Evolutionary conservation across 2,329 filamentous ascomycete species (phyloP).

Genomic region (Diaporthe amygdali): DNA sequence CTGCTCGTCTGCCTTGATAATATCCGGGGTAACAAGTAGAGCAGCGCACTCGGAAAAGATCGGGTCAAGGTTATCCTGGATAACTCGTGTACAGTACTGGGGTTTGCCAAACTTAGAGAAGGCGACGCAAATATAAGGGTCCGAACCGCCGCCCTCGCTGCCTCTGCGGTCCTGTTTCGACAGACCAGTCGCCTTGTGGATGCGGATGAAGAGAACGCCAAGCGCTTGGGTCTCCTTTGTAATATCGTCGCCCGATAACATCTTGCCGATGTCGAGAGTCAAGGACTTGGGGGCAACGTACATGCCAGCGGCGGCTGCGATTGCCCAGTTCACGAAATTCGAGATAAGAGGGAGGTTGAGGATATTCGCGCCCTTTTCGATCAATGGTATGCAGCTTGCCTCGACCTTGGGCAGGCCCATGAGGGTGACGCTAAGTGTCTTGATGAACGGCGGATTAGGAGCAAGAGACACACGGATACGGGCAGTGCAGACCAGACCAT

Average conservation of each 20-base stretch:
- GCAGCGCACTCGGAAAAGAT: conserved; percentile 89
- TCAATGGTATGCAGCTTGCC: conserved; percentile 89
- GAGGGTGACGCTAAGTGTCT: conserved; percentile 88
- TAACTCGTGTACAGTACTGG: conserved; percentile 96
- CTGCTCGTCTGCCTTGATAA: conserved; percentile 93
- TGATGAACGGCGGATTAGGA: conserved; percentile 90
- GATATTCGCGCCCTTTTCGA: conserved; percentile 89
- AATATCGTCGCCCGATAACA: conserved; percentile 90
- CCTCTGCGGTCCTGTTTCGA: conserved; percentile 91
- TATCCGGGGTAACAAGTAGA: conserved; percentile 83
- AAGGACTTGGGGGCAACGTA: conserved; percentile 95
- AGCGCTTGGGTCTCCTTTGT: conserved; percentile 87
- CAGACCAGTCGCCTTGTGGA: conserved; percentile 84
- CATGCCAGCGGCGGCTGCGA: conserved; percentile 83
- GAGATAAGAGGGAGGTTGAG: conserved; percentile 91
- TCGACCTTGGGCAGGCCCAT: conserved; percentile 92
- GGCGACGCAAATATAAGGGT: conserved; percentile 92
- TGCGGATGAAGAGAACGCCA: conserved; percentile 90
- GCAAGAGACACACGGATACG: conserved; percentile 83
- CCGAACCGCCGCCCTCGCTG: conserved; percentile 84
- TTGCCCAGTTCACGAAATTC: conserved; percentile 96
- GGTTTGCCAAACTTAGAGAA: conserved; percentile 98
- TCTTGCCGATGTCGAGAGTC: conserved; percentile 87
- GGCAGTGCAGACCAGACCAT: conserved; percentile 87
- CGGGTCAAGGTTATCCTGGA: conserved; percentile 92